A percentile compares a stretch with the other conserved stretches of the same genome.
Evolutionary conservation across 2,329 filamentous ascomycete genomes (phyloP).

Genomic region (Neofusicoccum parvum): DNA sequence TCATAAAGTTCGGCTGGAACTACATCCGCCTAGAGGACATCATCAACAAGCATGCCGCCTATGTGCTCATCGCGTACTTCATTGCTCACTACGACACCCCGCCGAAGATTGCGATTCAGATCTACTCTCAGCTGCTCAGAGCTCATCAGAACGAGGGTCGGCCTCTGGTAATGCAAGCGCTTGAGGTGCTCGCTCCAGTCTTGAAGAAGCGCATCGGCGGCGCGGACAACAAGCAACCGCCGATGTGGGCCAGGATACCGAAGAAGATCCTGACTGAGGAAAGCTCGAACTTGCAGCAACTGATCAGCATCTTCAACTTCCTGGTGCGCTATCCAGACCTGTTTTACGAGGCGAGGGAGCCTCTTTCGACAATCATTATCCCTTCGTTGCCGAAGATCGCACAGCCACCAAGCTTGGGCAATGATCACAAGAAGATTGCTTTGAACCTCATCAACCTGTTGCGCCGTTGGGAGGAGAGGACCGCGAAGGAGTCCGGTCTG

Average conservation of each 20-base stretch:
- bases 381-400: conserved; percentile 87
- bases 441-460: conserved; percentile 89
- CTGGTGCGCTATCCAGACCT: conserved; percentile 87
- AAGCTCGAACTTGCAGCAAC: conserved; percentile 90
- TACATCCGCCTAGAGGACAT: conserved; percentile 98
- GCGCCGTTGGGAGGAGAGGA: conserved; percentile 87
- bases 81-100: conserved; percentile 97
- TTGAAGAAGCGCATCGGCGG: conserved; percentile 79
- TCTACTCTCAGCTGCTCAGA: conserved; percentile 87
- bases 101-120: conserved; percentile 91
- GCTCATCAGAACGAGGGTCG: conserved; percentile 95
- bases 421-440: conserved; percentile 88
- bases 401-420: conserved; percentile 77
- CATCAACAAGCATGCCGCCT: conserved; percentile 98
- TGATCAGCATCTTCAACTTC: conserved; percentile 97
- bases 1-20: conserved; percentile 99
- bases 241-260: conserved; percentile 86
- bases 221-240: conserved; percentile 69
- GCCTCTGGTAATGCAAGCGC: conserved; percentile 85
- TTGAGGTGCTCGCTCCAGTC: conserved; percentile 94
- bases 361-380: conserved; percentile 87
- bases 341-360: conserved; percentile 93
- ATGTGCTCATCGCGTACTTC: conserved; percentile 96
- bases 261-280: conserved; percentile 91
- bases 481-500: conserved; percentile 75